A percentile compares a stretch with the other conserved stretches of the same genome.
Conservation (phyloP, 2,329 filamentous ascomycete genomes). For the Zopfia rhizophila region DNA sequence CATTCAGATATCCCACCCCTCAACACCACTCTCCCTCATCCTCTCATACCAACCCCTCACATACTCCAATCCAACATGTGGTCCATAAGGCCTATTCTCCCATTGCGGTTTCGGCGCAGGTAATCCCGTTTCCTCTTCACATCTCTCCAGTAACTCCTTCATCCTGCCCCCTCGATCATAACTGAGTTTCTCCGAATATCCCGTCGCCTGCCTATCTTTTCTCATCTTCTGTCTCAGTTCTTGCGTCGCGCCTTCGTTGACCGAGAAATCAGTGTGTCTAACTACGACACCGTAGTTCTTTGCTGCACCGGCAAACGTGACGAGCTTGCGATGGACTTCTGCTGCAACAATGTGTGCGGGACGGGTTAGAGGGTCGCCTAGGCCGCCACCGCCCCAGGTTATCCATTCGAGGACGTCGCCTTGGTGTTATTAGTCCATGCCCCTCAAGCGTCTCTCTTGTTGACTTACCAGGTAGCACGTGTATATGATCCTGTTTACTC, state of each 20-base stretch:
- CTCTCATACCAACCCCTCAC: slow-evolving; percentile 57
- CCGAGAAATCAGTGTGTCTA: slow-evolving; percentile 44
- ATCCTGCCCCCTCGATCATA: slow-evolving; percentile 59
- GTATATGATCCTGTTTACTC: slow-evolving; percentile 61
- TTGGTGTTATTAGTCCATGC: too few relatives aligned
- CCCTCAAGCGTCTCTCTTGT: too few relatives aligned
- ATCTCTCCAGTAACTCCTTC: slow-evolving; percentile 49
- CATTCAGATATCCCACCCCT: slow-evolving; percentile 30
- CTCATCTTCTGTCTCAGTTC: slow-evolving; percentile 47
- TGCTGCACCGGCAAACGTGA: slow-evolving; percentile 55
- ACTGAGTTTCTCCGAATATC: slow-evolving; percentile 31
- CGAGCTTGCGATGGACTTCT: slow-evolving; percentile 59
- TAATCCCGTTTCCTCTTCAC: slow-evolving; percentile 57
- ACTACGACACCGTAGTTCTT: slow-evolving; percentile 60
- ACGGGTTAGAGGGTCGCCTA: slow-evolving; percentile 59
- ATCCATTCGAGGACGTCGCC: slow-evolving; percentile 62
- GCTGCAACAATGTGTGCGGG: slow-evolving; percentile 57
- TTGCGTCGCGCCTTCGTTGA: slow-evolving; percentile 51
- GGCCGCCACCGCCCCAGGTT: slow-evolving; percentile 62
- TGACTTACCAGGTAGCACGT: slow-evolving; percentile 51
- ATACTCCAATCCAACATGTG: slow-evolving; percentile 57
- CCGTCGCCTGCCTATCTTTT: slow-evolving; percentile 28
- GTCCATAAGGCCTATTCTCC: slow-evolving; percentile 57
- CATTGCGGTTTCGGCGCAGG: slow-evolving; percentile 56
- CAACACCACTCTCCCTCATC: slow-evolving; percentile 43